Percentiles rank a stretch among this genome's conserved stretches.
These are phyloP conservation scores for Penicillium sp. DNA, from an alignment of 2,329 filamentous ascomycete genomes.

Conservation along the genomic window DNA sequence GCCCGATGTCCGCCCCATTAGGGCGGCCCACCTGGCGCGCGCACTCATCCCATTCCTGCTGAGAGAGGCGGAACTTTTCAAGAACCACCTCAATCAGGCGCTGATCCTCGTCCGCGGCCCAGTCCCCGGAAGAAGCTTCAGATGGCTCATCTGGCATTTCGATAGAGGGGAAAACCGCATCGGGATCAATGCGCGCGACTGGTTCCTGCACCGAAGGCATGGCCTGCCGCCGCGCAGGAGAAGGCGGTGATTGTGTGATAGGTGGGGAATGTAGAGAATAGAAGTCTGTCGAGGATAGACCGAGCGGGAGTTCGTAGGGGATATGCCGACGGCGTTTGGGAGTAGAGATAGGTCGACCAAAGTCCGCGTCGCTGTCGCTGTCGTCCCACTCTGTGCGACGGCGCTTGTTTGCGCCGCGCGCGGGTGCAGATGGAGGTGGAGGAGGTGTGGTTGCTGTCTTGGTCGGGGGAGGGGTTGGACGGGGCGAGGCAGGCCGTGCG, in stretches of 20 bases:
- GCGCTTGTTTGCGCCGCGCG: conserved; percentile 44
- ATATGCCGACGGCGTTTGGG: conserved; percentile 48
- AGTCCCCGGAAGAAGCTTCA: conserved; percentile 25
- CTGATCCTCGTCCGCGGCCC: conserved; percentile 47
- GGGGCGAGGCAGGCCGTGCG: conserved; percentile 24
- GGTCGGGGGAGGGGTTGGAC: conserved; percentile 23
- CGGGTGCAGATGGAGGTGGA: conserved; percentile 29
- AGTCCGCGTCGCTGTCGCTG: conserved; percentile 19
- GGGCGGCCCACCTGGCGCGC: conserved; percentile 44
- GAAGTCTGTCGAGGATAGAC: conserved; percentile 48
- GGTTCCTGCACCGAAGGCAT: conserved; percentile 10
- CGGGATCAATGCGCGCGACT: conserved; percentile 30
- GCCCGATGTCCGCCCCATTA: conserved; percentile 44
- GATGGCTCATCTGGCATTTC: conserved; percentile 30
- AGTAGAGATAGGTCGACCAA: conserved; percentile 38
- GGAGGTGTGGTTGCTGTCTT: conserved; percentile 22
- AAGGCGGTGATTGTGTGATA: conserved; percentile 36
- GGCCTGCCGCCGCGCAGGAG: conserved; percentile 22
- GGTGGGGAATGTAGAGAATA: conserved; percentile 43
- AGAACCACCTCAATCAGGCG: conserved; percentile 48
- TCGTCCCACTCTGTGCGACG: conserved; percentile 35
- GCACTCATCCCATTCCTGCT: conserved; percentile 50
- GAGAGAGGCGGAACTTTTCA: conserved; percentile 47
- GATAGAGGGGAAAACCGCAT: conserved; percentile 41
- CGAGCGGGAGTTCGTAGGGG: conserved; percentile 48